These are phyloP conservation scores for Tarenaya hassleriana DNA, from an alignment of 345 rosid genomes.

Conservation along the genomic window DNA sequence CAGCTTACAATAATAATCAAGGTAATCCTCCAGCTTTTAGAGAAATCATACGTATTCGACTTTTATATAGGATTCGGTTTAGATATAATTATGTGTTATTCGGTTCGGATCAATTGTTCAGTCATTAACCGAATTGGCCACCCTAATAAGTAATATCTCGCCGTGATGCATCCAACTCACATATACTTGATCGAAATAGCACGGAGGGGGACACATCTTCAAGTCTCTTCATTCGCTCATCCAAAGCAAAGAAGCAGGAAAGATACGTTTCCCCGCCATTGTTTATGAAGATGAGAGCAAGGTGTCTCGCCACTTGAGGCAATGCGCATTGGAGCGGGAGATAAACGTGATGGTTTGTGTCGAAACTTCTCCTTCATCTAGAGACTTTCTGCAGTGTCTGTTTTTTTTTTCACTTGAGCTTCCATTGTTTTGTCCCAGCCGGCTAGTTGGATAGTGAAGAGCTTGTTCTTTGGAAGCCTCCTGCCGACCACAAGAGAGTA, in stretches of 20 bases:
- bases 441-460: conserved; percentile 42
- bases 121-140: too few species aligned
- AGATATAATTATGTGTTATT: too few species aligned
- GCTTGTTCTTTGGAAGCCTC: conserved; percentile 41
- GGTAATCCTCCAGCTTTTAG: conserved; percentile 27
- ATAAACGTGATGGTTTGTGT: conserved; percentile 47
- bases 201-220: conserved; percentile 57
- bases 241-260: conserved; percentile 35
- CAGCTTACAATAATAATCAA: conserved; percentile 43
- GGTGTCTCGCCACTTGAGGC: conserved; percentile 52
- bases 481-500: conserved; percentile 30
- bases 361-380: background rate
- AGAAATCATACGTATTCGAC: too few species aligned
- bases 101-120: too few species aligned
- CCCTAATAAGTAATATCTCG: too few species aligned
- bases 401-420: background rate
- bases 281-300: conserved; percentile 40
- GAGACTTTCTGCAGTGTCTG: background rate
- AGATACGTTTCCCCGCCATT: conserved; percentile 37
- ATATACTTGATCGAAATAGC: conserved; percentile 30
- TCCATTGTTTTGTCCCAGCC: conserved; percentile 29
- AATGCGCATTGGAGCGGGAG: conserved; percentile 49
- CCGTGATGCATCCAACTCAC: background rate
- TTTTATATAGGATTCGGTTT: too few species aligned
- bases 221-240: conserved; percentile 41